These are phyloP conservation scores for Phytophthora sp. DNA, from an alignment of 352 stramenopile species.

Conservation along the genomic window DNA sequence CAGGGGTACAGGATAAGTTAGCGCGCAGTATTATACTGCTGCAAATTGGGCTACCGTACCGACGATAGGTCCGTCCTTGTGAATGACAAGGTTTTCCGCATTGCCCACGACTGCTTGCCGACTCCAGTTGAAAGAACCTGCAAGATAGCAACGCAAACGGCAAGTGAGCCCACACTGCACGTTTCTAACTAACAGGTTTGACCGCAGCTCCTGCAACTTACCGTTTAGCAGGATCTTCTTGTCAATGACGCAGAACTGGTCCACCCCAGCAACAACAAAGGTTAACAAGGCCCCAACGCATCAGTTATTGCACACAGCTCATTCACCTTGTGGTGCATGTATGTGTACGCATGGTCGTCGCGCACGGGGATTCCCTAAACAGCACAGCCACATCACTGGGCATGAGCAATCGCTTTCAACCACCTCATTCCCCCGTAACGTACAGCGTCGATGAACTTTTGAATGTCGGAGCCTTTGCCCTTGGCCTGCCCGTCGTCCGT, in stretches of 20 bases:
- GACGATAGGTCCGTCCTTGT: conserved; percentile 56
- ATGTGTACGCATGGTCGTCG: conserved; percentile 61
- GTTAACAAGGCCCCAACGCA: too few species aligned
- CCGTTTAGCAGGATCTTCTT: conserved; percentile 64
- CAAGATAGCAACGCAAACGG: background rate
- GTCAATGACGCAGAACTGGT: conserved; percentile 76
- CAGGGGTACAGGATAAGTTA: background rate
- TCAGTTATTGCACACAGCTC: too few species aligned
- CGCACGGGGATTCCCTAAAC: conserved; percentile 62
- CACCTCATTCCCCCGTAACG: background rate
- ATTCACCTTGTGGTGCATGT: conserved; percentile 78
- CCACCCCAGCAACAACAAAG: conserved; percentile 1
- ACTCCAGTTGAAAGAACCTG: conserved; percentile 81
- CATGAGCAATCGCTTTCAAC: background rate
- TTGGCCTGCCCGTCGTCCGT: conserved; percentile 70
- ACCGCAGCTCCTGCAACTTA: too few species aligned
- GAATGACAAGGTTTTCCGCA: conserved; percentile 68
- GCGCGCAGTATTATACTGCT: background rate
- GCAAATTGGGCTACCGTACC: conserved; percentile 24
- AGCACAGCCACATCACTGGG: background rate
- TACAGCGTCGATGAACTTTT: conserved; percentile 77
- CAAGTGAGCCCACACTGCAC: background rate
- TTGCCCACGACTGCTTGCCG: conserved; percentile 70
- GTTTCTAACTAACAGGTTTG: too few species aligned
- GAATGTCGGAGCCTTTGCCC: conserved; percentile 66